Percentiles rank a stretch among this genome's conserved stretches.
These are phyloP conservation scores for Cercospora zeae-maydis DNA, from an alignment of 2,329 filamentous ascomycete genomes.

Conservation along the genomic window DNA sequence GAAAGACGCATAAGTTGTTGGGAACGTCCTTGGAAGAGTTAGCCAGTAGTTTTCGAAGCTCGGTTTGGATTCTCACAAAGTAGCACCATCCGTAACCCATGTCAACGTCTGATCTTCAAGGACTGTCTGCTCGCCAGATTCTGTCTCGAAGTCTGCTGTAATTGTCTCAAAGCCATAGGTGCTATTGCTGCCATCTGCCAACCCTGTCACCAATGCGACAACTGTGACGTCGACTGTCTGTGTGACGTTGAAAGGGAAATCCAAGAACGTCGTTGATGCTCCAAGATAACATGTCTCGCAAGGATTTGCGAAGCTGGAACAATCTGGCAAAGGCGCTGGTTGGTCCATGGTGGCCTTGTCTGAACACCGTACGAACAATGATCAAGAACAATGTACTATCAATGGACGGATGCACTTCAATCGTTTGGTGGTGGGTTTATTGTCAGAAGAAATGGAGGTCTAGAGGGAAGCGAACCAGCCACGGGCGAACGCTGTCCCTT, in stretches of 20 bases:
- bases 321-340: neutral
- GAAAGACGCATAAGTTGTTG: conserved; percentile 1
- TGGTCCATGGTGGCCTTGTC: neutral
- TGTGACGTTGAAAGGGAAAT: neutral
- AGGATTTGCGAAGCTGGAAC: neutral
- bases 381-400: neutral
- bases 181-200: neutral
- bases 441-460: neutral
- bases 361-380: neutral
- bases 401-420: neutral
- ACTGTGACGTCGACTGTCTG: neutral
- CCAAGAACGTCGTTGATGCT: neutral
- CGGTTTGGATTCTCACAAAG: neutral
- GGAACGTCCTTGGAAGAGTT: neutral
- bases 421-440: neutral
- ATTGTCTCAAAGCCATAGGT: neutral
- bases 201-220: neutral
- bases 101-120: neutral
- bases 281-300: neutral
- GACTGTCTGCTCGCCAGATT: neutral
- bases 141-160: neutral
- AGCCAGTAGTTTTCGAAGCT: too few relatives aligned
- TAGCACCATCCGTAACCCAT: neutral
- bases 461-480: neutral
- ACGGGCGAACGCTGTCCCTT: neutral